Evolutionary conservation across 192 early-diverging fungal genomes (phyloP).

Genomic region (Mortierella hygrophila): DNA sequence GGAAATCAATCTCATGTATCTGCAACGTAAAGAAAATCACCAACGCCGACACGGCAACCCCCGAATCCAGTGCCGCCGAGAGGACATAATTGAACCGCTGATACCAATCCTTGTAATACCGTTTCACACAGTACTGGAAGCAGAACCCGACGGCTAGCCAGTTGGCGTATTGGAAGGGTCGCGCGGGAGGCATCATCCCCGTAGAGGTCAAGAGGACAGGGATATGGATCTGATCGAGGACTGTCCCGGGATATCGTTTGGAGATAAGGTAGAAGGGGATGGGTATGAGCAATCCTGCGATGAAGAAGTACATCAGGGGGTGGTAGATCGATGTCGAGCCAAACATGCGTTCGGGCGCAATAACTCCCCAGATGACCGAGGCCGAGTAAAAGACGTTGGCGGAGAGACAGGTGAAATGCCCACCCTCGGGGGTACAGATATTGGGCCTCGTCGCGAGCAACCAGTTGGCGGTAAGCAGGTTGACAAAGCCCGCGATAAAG

Average conservation of each 20-base stretch:
- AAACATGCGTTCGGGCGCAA: constrained; percentile 71
- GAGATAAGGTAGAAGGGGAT: constrained; percentile 55
- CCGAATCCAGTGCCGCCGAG: constrained; percentile 74
- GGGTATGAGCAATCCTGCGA: constrained; percentile 55
- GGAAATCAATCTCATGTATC: constrained; percentile 51
- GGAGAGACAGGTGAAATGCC: constrained; percentile 65
- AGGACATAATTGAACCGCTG: constrained; percentile 77
- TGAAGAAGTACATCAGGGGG: constrained; percentile 58
- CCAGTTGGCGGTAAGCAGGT: constrained; percentile 61
- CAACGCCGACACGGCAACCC: constrained; percentile 60
- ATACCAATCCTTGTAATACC: constrained; percentile 64
- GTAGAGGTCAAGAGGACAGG: constrained; percentile 66
- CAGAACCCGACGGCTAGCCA: constrained; percentile 63
- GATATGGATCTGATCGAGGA: constrained; percentile 61
- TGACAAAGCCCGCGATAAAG: constrained; percentile 58
- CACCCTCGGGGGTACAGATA: constrained; percentile 61
- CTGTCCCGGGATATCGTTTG: constrained; percentile 43
- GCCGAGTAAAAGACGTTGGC: constrained; percentile 71
- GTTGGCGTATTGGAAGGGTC: constrained; percentile 62
- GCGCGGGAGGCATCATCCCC: constrained; percentile 69
- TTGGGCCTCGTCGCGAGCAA: constrained; percentile 58
- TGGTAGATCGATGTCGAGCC: constrained; percentile 53
- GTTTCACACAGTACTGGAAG: constrained; percentile 64
- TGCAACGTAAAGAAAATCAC: constrained; percentile 60
- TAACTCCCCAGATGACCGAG: constrained; percentile 73